Evolutionary conservation across 2,329 filamentous ascomycete genomes (phyloP), one percentile per base, ranked within the genome.

Genomic region (Aspergillus chevalieri): DNA sequence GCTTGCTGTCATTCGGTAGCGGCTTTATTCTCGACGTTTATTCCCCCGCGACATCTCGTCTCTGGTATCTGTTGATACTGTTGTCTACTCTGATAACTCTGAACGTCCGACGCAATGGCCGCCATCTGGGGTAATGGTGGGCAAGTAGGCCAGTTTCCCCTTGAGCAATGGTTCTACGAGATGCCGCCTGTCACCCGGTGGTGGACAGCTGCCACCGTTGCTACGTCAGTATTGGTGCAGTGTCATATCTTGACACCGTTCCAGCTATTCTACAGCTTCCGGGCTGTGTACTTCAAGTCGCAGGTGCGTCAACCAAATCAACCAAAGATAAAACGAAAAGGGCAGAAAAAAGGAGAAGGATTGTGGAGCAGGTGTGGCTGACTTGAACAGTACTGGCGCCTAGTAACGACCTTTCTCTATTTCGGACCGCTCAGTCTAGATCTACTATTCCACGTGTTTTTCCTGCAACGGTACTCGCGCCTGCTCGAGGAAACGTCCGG

Each of bases 101-200:
- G 22, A 38, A 47, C 21, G n/a, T 43, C 19, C 46, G 45, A 44
- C 44, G 62, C 51, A 43, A 74, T 74, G 72, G 72, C 70, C 49
- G 71, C 68, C 42, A 58, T 74, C 38, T 74, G 69, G 64, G 72
- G 69, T 28, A 72, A 72, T 55, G 72, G 66, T 44, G 71, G 65
- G 12, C 71, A 74, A 49, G 74, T 74, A 54, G 76, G 77, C 49
- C 78, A 81, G 54, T 78, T 95, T 64, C 93, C 92, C 39, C 79
- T 98, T 6, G 93, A 97, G 72, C 86, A 92, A 59, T 98, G 93
- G 93, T 97, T 96, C 72, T 96, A 89, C 80, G 93, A 98, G 70
- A 96, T 96, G 87, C 93, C 93, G 3, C 83, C 93, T 22, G 95
- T 91, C 71, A 98, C 93, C 34, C 79, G 93, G 53, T 94, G 88